phyloP scores from a whole-genome alignment of 1,139 yeast genomes.

The Pichia sp. region DNA sequence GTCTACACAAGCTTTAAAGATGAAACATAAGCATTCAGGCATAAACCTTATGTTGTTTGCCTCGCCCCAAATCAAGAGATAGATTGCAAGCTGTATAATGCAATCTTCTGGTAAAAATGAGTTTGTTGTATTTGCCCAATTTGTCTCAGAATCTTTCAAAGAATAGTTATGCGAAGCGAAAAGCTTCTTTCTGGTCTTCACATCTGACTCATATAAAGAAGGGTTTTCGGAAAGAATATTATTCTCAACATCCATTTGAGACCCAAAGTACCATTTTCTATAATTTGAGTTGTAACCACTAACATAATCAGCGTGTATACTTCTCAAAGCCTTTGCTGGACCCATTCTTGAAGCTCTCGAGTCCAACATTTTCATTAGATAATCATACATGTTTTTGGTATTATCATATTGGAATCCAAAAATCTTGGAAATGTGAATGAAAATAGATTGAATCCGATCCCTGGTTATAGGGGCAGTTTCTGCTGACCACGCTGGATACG shows the following conservation, averaged over 20 bases:
- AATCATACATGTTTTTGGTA: slow-evolving; percentile 61
- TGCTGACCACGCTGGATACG: slow-evolving; percentile 58
- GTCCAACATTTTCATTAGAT: slow-evolving; percentile 56
- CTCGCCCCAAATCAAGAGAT: slow-evolving; percentile 83
- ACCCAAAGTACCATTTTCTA: slow-evolving; percentile 72
- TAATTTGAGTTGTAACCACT: slow-evolving; percentile 68
- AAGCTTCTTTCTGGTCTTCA: slow-evolving; percentile 32
- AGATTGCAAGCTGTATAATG: slow-evolving; percentile 62
- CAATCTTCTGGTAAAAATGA: slow-evolving; percentile 42
- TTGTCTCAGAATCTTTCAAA: slow-evolving; percentile 39
- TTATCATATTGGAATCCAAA: slow-evolving; percentile 68
- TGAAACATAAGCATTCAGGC: slow-evolving; percentile 82
- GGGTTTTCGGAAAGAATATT: slow-evolving; percentile 37
- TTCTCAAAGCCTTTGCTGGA: slow-evolving; percentile 49
- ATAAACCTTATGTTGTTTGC: slow-evolving; percentile 77
- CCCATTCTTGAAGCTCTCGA: slow-evolving; percentile 66
- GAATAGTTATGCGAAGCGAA: slow-evolving; percentile 16
- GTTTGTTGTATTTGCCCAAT: slow-evolving; percentile 47
- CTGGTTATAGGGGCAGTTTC: slow-evolving; percentile 38
- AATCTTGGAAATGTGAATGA: slow-evolving; percentile 47
- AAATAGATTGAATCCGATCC: slow-evolving; percentile 53
- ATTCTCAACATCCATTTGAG: slow-evolving; percentile 63
- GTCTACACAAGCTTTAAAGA: slow-evolving; percentile 74
- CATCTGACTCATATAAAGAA: slow-evolving; percentile 12
- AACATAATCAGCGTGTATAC: slow-evolving; percentile 68